Percentiles rank a stretch among this genome's conserved stretches.
Evolutionary conservation across 2,329 filamentous ascomycete genomes (phyloP).

Genomic region (Geosmithia flava): DNA sequence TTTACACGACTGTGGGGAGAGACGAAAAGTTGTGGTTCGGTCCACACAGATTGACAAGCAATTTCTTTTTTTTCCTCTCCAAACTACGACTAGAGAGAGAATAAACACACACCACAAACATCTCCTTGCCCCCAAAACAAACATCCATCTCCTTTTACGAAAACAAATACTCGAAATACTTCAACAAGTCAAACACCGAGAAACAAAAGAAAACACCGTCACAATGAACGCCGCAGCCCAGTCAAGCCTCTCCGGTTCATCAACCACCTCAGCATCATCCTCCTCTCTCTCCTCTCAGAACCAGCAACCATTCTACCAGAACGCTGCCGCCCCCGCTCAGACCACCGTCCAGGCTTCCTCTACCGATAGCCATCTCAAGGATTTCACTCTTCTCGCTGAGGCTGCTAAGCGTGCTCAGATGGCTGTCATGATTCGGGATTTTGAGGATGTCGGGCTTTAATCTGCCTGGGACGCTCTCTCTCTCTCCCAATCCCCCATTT

Average conservation of each 20-base stretch:
- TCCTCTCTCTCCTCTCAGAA: slow-evolving; percentile 14
- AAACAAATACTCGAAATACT: too few species aligned
- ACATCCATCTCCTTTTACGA: too few species aligned
- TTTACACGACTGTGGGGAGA: too few species aligned
- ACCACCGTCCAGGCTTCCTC: slow-evolving; percentile 21
- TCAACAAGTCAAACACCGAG: too few species aligned
- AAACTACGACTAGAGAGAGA: too few species aligned
- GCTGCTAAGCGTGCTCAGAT: slow-evolving; percentile 89
- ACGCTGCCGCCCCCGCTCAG: slow-evolving; percentile 10
- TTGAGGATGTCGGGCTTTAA: slow-evolving; percentile 58
- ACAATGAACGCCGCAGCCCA: slow-evolving; percentile 22
- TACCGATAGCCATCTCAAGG: slow-evolving; percentile 54
- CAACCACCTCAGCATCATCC: slow-evolving; percentile 2
- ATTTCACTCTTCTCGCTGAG: slow-evolving; percentile 80
- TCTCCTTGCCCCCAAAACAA: too few species aligned
- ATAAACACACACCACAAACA: too few species aligned
- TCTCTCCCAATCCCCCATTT: not conserved
- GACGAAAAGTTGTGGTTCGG: too few species aligned
- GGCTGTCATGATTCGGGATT: slow-evolving; percentile 75
- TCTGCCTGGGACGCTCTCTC: not conserved
- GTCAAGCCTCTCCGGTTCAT: slow-evolving; percentile 7
- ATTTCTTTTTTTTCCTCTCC: too few species aligned
- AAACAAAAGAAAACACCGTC: too few species aligned
- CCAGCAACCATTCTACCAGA: slow-evolving; percentile 9
- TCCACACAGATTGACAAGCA: too few species aligned